These are phyloP conservation scores for Juglanconis juglandina DNA, from an alignment of 2,329 filamentous ascomycete genomes.

Conservation along the genomic window DNA sequence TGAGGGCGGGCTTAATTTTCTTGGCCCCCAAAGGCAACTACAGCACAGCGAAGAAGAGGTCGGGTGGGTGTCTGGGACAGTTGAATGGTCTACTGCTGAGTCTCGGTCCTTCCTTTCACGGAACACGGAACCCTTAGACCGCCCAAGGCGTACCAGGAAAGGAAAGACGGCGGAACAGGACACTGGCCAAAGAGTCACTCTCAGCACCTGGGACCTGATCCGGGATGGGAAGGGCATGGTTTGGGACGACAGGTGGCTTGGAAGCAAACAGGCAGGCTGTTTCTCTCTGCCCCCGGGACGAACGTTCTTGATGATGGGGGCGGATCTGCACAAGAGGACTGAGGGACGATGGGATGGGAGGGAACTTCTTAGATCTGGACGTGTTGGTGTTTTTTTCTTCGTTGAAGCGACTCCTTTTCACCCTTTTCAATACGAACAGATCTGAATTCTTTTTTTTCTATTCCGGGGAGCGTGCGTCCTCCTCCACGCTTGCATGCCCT, in stretches of 20 bases:
- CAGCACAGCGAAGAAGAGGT: slow-evolving; percentile 6
- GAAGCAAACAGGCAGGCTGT: neutral
- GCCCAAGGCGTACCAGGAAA: neutral
- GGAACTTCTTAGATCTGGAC: slow-evolving; percentile 18
- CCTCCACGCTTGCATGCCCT: neutral
- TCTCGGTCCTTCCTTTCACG: slow-evolving; percentile 8
- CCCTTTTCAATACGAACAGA: slow-evolving; percentile 21
- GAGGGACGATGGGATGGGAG: neutral
- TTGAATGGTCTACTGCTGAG: slow-evolving; percentile 10
- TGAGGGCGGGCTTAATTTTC: neutral
- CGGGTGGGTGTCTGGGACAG: slow-evolving; percentile 12
- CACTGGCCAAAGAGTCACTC: slow-evolving; percentile 5
- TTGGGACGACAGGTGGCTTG: neutral
- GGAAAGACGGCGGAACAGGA: neutral
- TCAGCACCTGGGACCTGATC: slow-evolving; percentile 1
- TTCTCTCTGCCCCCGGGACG: neutral
- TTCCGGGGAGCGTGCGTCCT: neutral
- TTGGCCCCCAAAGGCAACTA: neutral
- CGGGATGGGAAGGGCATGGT: neutral
- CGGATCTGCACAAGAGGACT: slow-evolving; percentile 4
- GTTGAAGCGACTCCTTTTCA: slow-evolving; percentile 18
- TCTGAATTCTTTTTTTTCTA: slow-evolving; percentile 12
- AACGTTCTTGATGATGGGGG: neutral
- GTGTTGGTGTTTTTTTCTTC: slow-evolving; percentile 16
- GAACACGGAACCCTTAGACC: slow-evolving; percentile 1